Conservation (phyloP, 2,329 filamentous ascomycete species). For the Apiospora marii region DNA sequence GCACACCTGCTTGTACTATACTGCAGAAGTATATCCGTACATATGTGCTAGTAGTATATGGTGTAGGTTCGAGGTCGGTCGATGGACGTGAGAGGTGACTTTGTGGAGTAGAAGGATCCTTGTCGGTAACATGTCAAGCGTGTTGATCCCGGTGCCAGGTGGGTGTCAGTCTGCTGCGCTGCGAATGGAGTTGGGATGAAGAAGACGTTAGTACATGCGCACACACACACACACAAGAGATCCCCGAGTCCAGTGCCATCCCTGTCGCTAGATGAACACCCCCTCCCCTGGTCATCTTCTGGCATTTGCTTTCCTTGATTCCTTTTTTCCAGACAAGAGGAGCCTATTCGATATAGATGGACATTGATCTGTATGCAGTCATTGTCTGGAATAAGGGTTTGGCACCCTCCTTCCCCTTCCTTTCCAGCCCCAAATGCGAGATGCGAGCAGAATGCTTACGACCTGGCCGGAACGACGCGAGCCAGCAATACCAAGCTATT, state of each 20-base stretch:
- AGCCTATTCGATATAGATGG: slow-evolving; percentile 7
- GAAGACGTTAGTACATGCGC: slow-evolving; percentile 9
- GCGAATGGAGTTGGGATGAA: slow-evolving; percentile 33
- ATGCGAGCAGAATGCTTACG: slow-evolving; percentile 5
- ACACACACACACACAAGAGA: background rate
- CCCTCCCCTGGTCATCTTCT: background rate
- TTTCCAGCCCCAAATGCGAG: slow-evolving; percentile 5
- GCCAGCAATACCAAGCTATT: slow-evolving; percentile 5
- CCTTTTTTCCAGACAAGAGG: slow-evolving; percentile 27
- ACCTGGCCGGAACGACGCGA: slow-evolving; percentile 1
- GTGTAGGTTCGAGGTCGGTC: background rate
- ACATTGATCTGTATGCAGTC: slow-evolving; percentile 12
- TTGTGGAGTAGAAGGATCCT: slow-evolving; percentile 36
- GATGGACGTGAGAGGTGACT: slow-evolving; percentile 3
- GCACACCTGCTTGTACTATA: background rate
- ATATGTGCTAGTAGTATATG: background rate
- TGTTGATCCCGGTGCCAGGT: slow-evolving; percentile 39
- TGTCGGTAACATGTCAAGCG: slow-evolving; percentile 35
- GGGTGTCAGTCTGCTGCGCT: slow-evolving; percentile 30
- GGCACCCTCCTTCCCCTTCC: background rate
- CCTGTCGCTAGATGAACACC: slow-evolving; percentile 11
- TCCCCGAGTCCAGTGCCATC: slow-evolving; percentile 8
- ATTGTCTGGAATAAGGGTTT: slow-evolving; percentile 10
- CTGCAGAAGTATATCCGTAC: background rate
- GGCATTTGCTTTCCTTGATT: slow-evolving; percentile 28